Evolutionary conservation across 2,329 filamentous ascomycete species (phyloP), one percentile per base, ranked within the genome.

Genomic region (Epichloe uncinata): DNA sequence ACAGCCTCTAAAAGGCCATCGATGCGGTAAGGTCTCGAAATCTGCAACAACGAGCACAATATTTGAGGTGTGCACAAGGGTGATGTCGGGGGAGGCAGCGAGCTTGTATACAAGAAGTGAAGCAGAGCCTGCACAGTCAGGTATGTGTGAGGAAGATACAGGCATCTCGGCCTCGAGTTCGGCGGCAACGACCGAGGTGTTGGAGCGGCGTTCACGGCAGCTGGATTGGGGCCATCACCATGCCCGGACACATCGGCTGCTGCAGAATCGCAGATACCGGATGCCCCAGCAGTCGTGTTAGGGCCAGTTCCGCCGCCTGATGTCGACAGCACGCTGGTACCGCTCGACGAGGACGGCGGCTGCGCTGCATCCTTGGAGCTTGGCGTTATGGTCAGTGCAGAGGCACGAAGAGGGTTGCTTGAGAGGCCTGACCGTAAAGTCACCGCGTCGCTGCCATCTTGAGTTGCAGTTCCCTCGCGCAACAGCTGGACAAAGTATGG

Each of bases 401-500:
- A 95, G 60, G 87, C 87, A 46, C 88, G 81, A 52, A 83, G 64
- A 67, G 63, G 82, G 63, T 73, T 74, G 38, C 71, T 71, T 22
- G 73, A 71, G 42, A 79, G 69, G 3, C 75, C 73, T 2, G 86
- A 83, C 44, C 88, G 78, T 34, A 95, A 68, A 0, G 88, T 93
- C 30, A 82, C 77, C 0, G 84, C 78, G 57, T 95, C 89, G 49
- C 81, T 79, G 2, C 83, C 85, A 48, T 85, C 82, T 51, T 84
- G 77, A 12, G 80, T 81, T 1, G 81, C 75, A 2, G 85, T 81
- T 4, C 86, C 87, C 65, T 96, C 90, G 30, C 86, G 81, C 9
- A 97, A 73, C 2, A 98, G 75, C 62, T 95, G 87, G 50, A 95
- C 88, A 68, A 98, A 97, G 63, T 95, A 96, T 0, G 89, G 88